A percentile compares a stretch with the other conserved stretches of the same genome.
These are phyloP conservation scores for Chrysoporthe deuterocubensis DNA, from an alignment of 2,329 filamentous ascomycete species.

Conservation along the genomic window DNA sequence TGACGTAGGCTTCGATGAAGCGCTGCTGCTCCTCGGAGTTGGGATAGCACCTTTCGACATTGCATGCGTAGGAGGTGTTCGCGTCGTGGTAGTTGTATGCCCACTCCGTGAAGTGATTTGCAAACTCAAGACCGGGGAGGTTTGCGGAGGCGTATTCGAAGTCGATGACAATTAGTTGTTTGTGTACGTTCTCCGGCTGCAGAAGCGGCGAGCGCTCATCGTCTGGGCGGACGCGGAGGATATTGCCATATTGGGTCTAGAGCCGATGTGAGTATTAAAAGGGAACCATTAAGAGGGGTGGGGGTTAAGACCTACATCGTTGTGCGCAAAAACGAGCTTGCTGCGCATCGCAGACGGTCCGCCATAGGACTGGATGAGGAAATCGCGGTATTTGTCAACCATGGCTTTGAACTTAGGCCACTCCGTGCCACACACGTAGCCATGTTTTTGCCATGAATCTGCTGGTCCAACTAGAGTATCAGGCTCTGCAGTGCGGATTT, in stretches of 20 bases:
- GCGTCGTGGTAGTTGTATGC: constrained; percentile 94
- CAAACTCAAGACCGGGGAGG: constrained; percentile 84
- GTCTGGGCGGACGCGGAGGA: constrained; percentile 72
- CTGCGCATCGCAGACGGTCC: constrained; percentile 69
- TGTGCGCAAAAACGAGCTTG: constrained; percentile 91
- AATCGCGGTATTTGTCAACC: constrained; percentile 76
- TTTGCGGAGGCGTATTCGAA: constrained; percentile 97
- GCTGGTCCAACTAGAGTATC: constrained; percentile 31
- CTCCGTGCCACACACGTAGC: constrained; percentile 80
- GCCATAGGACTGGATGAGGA: constrained; percentile 75
- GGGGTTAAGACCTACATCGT: constrained; percentile 71
- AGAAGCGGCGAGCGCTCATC: constrained; percentile 83
- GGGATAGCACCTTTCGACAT: constrained; percentile 77
- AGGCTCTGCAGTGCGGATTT: constrained; percentile 31
- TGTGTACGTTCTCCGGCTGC: constrained; percentile 89
- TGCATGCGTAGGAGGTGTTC: constrained; percentile 67
- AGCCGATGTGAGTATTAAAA: constrained; percentile 10
- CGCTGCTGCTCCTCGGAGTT: constrained; percentile 78
- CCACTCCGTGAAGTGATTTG: constrained; percentile 98
- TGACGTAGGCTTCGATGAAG: constrained; percentile 85
- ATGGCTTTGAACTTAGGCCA: constrained; percentile 78
- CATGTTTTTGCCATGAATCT: constrained; percentile 68
- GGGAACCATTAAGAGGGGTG: neutral
- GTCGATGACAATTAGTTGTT: constrained; percentile 95
- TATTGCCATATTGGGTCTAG: constrained; percentile 97